A percentile compares a stretch with the other conserved stretches of the same genome.
Conservation (phyloP, 257 asterid genomes). For the Scutellaria barbata region DNA sequence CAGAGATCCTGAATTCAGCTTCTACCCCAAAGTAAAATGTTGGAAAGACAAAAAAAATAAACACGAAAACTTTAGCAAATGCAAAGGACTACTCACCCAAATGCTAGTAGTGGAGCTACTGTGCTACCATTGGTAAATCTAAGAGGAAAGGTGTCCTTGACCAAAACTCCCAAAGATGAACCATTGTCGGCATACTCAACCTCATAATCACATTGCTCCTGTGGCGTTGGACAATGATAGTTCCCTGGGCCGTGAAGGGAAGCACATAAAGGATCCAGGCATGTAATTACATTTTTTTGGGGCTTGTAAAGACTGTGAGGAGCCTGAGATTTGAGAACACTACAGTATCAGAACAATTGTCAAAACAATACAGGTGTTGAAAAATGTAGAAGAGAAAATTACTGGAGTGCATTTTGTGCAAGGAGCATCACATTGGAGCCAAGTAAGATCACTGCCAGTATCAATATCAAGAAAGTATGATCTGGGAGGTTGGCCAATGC, state of each 20-base stretch:
- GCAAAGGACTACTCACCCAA: constrained; percentile 57
- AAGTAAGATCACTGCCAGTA: constrained; percentile 94
- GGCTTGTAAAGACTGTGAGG: constrained; percentile 87
- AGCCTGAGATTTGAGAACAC: constrained; percentile 57
- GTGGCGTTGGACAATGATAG: constrained; percentile 46
- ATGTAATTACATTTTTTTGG: constrained; percentile 50
- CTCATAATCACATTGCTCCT: constrained; percentile 89
- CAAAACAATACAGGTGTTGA: not conserved
- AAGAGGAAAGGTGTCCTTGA: constrained; percentile 69
- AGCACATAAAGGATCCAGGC: constrained; percentile 68
- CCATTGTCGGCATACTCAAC: constrained; percentile 81
- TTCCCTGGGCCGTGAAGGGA: constrained; percentile 54
- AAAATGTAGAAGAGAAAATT: not conserved
- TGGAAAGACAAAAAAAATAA: not conserved
- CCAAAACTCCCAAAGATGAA: constrained; percentile 78
- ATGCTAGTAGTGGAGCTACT: constrained; percentile 64
- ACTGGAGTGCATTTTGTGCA: constrained; percentile 80
- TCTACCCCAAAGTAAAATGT: not conserved
- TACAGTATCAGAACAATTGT: constrained; percentile 6
- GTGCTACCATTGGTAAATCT: constrained; percentile 59
- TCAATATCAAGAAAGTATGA: constrained; percentile 80
- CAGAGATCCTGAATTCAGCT: not conserved
- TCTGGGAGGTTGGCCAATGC: constrained; percentile 69
- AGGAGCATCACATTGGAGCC: constrained; percentile 98
- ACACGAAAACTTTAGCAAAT: not conserved